Conservation (phyloP, 2,329 filamentous ascomycete genomes). For the Lecanicillium sp. region DNA sequence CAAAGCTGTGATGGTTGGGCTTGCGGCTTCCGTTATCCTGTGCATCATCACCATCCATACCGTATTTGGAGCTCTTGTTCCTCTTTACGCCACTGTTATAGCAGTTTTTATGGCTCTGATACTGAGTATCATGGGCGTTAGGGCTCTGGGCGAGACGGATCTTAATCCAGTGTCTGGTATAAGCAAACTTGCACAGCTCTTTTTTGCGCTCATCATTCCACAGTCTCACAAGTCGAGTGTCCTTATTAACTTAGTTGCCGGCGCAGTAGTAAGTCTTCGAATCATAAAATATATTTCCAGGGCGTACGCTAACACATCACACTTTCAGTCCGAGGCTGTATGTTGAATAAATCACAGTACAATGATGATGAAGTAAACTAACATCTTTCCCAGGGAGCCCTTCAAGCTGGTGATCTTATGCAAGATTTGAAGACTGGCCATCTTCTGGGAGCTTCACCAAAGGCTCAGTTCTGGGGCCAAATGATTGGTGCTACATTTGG, state of each 20-base stretch:
- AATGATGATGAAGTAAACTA: constrained; percentile 3
- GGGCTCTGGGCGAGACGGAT: constrained; percentile 73
- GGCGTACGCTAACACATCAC: not conserved
- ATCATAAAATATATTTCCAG: not conserved
- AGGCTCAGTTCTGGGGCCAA: constrained; percentile 94
- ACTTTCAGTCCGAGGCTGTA: constrained; percentile 30
- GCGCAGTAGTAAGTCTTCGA: constrained; percentile 54
- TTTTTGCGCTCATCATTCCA: constrained; percentile 87
- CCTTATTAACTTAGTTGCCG: constrained; percentile 91
- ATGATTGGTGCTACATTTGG: constrained; percentile 83
- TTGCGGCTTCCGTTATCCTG: constrained; percentile 66
- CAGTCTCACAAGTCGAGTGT: constrained; percentile 73
- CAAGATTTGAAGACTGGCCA: constrained; percentile 97
- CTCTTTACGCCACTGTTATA: constrained; percentile 63
- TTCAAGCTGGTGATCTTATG: constrained; percentile 93
- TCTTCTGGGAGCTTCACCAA: constrained; percentile 81
- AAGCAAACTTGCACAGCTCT: constrained; percentile 89
- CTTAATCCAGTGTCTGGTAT: constrained; percentile 95
- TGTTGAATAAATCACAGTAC: constrained; percentile 7
- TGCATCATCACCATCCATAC: constrained; percentile 76
- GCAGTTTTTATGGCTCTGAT: constrained; percentile 80
- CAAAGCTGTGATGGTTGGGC: constrained; percentile 62
- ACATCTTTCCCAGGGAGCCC: constrained; percentile 45
- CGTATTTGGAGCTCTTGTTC: constrained; percentile 76
- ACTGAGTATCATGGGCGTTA: constrained; percentile 65